Conservation (phyloP, 495 filamentous ascomycete genomes). For the Cudoniella acicularis region DNA sequence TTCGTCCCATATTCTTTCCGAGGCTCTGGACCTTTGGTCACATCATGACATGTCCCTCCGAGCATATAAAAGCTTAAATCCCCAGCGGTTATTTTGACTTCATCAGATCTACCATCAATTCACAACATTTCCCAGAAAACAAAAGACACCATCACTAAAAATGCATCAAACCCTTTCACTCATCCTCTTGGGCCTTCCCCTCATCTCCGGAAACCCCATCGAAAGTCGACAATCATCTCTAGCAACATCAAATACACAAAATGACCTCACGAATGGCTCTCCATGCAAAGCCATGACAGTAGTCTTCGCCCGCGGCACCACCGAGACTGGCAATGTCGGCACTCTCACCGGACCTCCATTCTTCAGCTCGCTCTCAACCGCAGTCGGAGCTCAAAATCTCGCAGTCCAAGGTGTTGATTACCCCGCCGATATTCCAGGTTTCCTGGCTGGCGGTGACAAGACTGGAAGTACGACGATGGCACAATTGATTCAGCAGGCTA, state of each 20-base stretch:
- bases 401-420: slow-evolving; percentile 41
- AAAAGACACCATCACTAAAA: background rate
- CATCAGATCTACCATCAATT: background rate
- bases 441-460: slow-evolving; percentile 34
- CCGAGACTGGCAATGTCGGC: slow-evolving; percentile 36
- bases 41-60: background rate
- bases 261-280: slow-evolving; percentile 28
- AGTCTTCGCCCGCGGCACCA: slow-evolving; percentile 39
- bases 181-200: background rate
- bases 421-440: slow-evolving; percentile 32
- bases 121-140: background rate
- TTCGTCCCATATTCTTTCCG: background rate
- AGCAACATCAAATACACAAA: slow-evolving; percentile 23
- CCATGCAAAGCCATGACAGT: slow-evolving; percentile 36
- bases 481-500: slow-evolving; percentile 6
- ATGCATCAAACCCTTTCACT: background rate
- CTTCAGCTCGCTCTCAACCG: slow-evolving; percentile 23
- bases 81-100: background rate
- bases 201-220: background rate
- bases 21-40: background rate
- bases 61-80: background rate
- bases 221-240: background rate
- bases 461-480: slow-evolving; percentile 28
- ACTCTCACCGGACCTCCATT: slow-evolving; percentile 32
- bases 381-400: slow-evolving; percentile 28